Evolutionary conservation across 345 rosid species (phyloP), one percentile per base, ranked within the genome.

Genomic region (Punica granatum): DNA sequence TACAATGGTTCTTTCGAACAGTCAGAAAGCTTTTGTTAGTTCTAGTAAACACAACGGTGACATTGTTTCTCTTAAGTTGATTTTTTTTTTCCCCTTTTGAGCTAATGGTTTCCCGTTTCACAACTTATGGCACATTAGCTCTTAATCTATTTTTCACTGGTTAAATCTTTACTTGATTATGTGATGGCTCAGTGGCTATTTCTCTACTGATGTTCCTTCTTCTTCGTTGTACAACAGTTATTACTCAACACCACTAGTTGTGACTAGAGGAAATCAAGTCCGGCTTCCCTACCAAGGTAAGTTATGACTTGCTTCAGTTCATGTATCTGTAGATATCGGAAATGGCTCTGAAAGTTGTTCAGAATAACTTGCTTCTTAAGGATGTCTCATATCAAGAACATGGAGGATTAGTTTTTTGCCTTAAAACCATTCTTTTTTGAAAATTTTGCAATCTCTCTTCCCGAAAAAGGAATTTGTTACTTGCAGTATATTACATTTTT

Each of bases 231-330:
- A 15, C 6, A n/a, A 36, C 69, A 66, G 69, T 66, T 66, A 43
- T 66, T 34, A 66, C 69, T 48, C 69, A 66, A n/a, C 43, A 49
- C 49, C 69, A 66, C 42, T 66, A 66, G 69, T 13, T 51, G 19
- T 66, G 34, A 23, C 33, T 51, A 30, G 53, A 53, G 30, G 26
- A 46, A 49, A n/a, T 36, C 19, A 23, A 14, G 42, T 49, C 42
- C 30, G 26, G 42, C 32, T 33, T 34, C 41, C 39, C 25, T 66
- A 14, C 41, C 13, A 33, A 49, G 69, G 69, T 66, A 44, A 66
- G 69, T 26, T 44, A 6, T n/a, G n/a, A 28, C 26, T 31, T 15
- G 13, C 23, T 19, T 31, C 25, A 16, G 30, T 31, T 18, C 2
- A 37, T 63, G 48, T 13, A 62, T 9, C 28, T n/a, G 11, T 23